Conservation (phyloP, 2,329 filamentous ascomycete species). For the Sporothrix phasma region DNA sequence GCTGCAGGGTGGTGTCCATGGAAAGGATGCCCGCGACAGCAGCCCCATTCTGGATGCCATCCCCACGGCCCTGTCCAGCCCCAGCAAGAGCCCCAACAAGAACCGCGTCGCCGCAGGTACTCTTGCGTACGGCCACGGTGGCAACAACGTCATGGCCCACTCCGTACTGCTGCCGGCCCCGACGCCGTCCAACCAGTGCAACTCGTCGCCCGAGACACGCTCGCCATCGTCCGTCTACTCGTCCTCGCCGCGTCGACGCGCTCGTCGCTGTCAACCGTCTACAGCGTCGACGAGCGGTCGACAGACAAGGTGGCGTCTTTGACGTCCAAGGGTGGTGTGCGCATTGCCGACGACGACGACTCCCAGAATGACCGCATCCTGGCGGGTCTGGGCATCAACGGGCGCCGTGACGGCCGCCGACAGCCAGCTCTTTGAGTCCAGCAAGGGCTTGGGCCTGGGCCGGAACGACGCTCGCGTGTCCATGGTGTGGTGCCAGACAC, state of each 20-base stretch:
- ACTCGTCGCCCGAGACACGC: conserved; percentile 2
- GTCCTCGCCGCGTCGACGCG: conserved; percentile 11
- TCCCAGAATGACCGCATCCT: neutral
- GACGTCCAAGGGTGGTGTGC: conserved; percentile 6
- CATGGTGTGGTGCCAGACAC: neutral
- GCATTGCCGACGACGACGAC: neutral
- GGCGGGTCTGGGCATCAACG: conserved; percentile 8
- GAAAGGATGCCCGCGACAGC: conserved; percentile 1
- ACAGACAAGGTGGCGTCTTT: conserved; percentile 20
- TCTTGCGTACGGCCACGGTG: neutral
- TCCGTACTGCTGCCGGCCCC: neutral
- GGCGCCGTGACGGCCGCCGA: neutral
- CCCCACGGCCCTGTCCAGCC: conserved; percentile 17
- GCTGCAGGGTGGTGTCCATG: conserved; percentile 14
- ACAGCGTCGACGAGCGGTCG: conserved; percentile 42
- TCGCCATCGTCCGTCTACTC: conserved; percentile 13
- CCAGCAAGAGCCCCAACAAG: conserved; percentile 15
- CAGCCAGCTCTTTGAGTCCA: neutral
- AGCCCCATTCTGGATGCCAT: neutral
- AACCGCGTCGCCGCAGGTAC: conserved; percentile 6
- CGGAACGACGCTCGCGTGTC: neutral
- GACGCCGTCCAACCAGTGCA: neutral
- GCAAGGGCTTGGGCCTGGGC: neutral
- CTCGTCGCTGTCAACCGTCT: conserved; percentile 46
- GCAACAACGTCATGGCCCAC: neutral